These are phyloP conservation scores for Metschnikowia kofuensis DNA, from an alignment of 805 yeast species.

Conservation along the genomic window DNA sequence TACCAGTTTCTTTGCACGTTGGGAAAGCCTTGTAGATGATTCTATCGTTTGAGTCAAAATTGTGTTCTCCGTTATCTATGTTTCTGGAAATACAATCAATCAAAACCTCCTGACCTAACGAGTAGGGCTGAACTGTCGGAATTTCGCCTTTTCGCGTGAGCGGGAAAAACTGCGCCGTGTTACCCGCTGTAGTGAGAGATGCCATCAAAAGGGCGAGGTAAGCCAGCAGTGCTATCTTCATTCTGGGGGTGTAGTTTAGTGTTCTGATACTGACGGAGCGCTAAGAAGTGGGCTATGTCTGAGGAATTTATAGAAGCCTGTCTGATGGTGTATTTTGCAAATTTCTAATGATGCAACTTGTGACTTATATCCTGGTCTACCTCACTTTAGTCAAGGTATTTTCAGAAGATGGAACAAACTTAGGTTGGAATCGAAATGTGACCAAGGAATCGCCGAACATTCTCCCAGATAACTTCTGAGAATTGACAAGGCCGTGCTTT, in stretches of 20 bases:
- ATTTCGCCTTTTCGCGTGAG: conserved; percentile 37
- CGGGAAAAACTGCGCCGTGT: conserved; percentile 32
- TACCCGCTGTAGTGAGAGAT: conserved; percentile 2
- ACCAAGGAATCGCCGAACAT: too few species aligned
- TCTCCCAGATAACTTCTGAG: too few species aligned
- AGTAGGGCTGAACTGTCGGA: conserved; percentile 36
- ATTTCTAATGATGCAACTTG: neutral
- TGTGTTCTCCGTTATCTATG: conserved; percentile 75
- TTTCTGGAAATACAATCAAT: conserved; percentile 64
- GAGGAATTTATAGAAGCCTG: too few species aligned
- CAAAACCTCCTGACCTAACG: conserved; percentile 40
- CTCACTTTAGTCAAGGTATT: neutral
- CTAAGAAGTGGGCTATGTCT: too few species aligned
- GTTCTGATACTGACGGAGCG: too few species aligned
- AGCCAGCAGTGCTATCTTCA: neutral
- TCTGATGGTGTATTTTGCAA: too few species aligned
- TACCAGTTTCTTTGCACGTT: conserved; percentile 59
- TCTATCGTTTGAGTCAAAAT: conserved; percentile 57
- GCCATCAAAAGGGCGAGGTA: conserved; percentile 1
- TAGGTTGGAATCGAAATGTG: too few species aligned
- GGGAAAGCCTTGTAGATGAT: conserved; percentile 61
- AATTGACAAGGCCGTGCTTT: neutral
- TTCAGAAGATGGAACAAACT: too few species aligned
- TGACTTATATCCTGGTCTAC: neutral
- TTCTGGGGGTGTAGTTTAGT: neutral